These are phyloP conservation scores for Protea cynaroides DNA, from an alignment of 164 flowering plant genomes.

Conservation along the genomic window DNA sequence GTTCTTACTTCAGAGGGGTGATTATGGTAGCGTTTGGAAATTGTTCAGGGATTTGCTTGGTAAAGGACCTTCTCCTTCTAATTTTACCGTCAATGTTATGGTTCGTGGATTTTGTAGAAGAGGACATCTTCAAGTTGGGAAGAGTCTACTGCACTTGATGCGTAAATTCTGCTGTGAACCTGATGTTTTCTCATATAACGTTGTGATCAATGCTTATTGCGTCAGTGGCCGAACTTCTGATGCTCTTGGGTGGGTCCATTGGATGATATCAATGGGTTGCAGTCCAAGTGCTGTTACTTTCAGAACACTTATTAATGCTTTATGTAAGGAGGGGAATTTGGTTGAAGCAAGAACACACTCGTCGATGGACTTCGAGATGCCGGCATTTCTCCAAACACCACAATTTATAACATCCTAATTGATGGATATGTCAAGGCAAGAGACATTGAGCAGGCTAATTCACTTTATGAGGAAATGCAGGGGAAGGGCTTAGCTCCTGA, in stretches of 20 bases:
- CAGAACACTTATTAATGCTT: constrained; percentile 54
- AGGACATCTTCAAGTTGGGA: constrained; percentile 48
- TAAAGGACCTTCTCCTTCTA: constrained; percentile 58
- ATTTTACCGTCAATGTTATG: constrained; percentile 44
- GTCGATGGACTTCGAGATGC: constrained; percentile 39
- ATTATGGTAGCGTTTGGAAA: constrained; percentile 64
- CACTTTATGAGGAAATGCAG: constrained; percentile 63
- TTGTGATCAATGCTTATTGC: constrained; percentile 67
- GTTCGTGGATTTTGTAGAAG: constrained; percentile 69
- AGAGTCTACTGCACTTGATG: constrained; percentile 66
- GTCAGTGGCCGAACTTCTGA: constrained; percentile 37
- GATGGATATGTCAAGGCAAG: constrained; percentile 81
- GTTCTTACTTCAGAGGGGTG: constrained; percentile 55
- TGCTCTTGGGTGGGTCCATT: constrained; percentile 40
- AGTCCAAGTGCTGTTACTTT: constrained; percentile 53
- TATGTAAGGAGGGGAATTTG: constrained; percentile 76
- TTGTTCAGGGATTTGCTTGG: constrained; percentile 63
- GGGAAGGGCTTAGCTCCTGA: constrained; percentile 56
- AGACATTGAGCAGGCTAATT: constrained; percentile 51
- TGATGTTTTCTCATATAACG: constrained; percentile 55
- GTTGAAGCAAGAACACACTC: constrained; percentile 49
- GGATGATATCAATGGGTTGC: constrained; percentile 58
- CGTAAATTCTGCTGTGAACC: constrained; percentile 50
- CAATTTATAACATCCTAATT: constrained; percentile 55
- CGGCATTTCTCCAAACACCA: constrained; percentile 44